phyloP scores from a whole-genome alignment of 768 basidiomycete species.

The Nidularia pulvinata region DNA sequence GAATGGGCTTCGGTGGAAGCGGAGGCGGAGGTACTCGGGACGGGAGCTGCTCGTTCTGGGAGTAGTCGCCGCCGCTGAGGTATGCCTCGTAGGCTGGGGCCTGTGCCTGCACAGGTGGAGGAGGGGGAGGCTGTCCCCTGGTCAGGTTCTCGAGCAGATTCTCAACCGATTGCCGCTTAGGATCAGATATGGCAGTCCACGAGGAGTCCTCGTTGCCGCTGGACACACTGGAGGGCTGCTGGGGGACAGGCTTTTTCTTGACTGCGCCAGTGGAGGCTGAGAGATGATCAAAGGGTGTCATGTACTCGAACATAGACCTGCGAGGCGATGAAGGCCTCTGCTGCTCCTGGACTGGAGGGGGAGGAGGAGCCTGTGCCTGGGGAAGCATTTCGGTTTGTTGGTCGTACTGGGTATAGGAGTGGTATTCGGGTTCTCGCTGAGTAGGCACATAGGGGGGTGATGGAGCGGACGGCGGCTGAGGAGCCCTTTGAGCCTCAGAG shows the following conservation, averaged over 20 bases:
- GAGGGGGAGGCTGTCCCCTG: conserved; percentile 39
- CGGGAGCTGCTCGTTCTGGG: conserved; percentile 39
- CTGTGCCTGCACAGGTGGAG: conserved; percentile 30
- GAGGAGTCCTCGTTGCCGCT: conserved; percentile 56
- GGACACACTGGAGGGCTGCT: conserved; percentile 35
- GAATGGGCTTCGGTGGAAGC: conserved; percentile 57
- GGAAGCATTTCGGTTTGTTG: conserved; percentile 37
- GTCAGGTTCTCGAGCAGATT: conserved; percentile 78
- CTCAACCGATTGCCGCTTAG: conserved; percentile 84
- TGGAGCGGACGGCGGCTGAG: conserved; percentile 32
- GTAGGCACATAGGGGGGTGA: conserved; percentile 46
- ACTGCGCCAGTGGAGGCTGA: conserved; percentile 42
- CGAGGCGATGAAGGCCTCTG: conserved; percentile 67
- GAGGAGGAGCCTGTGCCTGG: conserved; percentile 27
- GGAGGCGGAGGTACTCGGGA: conserved; percentile 58
- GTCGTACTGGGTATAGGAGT: conserved; percentile 39
- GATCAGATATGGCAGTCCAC: conserved; percentile 56
- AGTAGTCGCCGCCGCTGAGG: conserved; percentile 38
- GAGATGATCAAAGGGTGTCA: conserved; percentile 84
- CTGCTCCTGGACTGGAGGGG: conserved; percentile 21
- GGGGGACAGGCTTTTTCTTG: conserved; percentile 74
- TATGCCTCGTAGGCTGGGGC: conserved; percentile 46
- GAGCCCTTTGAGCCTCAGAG: conserved; percentile 41
- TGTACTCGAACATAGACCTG: conserved; percentile 85
- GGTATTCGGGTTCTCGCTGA: conserved; percentile 47